These are phyloP conservation scores for Crepidotus variabilis DNA, from an alignment of 768 basidiomycete species.

Conservation along the genomic window DNA sequence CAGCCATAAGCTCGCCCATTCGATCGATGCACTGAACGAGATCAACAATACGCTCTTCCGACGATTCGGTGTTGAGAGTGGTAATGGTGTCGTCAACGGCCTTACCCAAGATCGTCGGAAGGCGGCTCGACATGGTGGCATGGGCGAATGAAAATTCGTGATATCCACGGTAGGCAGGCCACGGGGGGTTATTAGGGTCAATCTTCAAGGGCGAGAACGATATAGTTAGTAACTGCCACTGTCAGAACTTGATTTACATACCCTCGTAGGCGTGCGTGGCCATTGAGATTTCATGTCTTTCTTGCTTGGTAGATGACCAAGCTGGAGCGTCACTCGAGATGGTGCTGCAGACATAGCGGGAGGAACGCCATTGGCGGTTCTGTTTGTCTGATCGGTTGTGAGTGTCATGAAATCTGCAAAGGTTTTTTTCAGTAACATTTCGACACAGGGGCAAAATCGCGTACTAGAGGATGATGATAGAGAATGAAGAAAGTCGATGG, in stretches of 20 bases:
- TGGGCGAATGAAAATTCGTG: constrained; percentile 82
- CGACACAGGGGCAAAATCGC: neutral
- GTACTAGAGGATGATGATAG: neutral
- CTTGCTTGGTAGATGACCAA: constrained; percentile 73
- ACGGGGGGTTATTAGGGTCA: constrained; percentile 82
- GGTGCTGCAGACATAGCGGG: constrained; percentile 33
- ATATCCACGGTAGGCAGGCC: constrained; percentile 79
- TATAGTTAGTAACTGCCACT: neutral
- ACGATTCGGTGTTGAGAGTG: constrained; percentile 82
- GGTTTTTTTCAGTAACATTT: neutral
- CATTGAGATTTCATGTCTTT: constrained; percentile 68
- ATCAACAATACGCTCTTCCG: constrained; percentile 82
- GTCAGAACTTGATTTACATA: constrained; percentile 21
- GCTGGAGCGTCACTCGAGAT: constrained; percentile 63
- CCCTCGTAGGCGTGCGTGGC: constrained; percentile 73
- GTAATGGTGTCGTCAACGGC: constrained; percentile 89
- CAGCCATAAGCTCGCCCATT: constrained; percentile 87
- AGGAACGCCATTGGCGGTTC: neutral
- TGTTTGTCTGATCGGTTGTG: neutral
- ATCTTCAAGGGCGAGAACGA: constrained; percentile 36
- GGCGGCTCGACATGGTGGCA: constrained; percentile 94
- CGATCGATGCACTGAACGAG: constrained; percentile 83
- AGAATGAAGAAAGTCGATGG: neutral
- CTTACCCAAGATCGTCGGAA: constrained; percentile 94
- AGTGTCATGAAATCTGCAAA: neutral